A percentile compares a stretch with the other conserved stretches of the same genome.
Evolutionary conservation across 2,329 filamentous ascomycete genomes (phyloP).

Genomic region (Fusarium annulatum): DNA sequence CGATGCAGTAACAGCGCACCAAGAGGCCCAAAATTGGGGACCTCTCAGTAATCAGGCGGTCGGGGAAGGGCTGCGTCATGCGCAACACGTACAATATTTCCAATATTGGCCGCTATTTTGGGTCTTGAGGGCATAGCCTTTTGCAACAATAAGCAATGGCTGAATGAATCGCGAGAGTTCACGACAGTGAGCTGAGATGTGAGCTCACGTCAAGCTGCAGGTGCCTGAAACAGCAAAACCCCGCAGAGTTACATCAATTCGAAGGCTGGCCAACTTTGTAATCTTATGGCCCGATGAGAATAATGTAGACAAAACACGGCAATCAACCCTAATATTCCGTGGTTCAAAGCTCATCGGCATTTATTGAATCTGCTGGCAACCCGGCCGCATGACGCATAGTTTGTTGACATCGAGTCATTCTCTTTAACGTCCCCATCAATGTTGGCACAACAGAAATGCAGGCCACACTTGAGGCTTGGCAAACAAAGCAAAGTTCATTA

Average conservation of each 20-base stretch:
- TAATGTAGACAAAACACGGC: background rate
- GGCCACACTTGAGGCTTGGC: background rate
- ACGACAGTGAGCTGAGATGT: background rate
- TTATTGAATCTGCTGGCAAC: background rate
- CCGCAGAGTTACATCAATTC: background rate
- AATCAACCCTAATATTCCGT: background rate
- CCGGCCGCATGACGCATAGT: background rate
- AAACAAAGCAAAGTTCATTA: background rate
- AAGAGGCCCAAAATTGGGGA: background rate
- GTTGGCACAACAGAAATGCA: background rate
- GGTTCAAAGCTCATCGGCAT: background rate
- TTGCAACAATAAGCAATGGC: background rate
- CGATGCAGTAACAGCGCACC: constrained; percentile 22
- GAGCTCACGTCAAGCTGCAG: background rate
- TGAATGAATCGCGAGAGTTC: background rate
- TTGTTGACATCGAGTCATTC: background rate
- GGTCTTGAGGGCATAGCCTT: background rate
- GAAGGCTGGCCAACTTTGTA: background rate
- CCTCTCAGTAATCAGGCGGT: background rate
- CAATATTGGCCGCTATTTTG: constrained; percentile 1
- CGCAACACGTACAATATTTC: background rate
- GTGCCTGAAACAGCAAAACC: constrained; percentile 1
- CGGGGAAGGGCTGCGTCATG: background rate
- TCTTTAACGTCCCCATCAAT: background rate
- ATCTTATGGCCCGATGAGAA: background rate